Conservation (phyloP, 106 monocot species). For the Dendrobium nobile region DNA sequence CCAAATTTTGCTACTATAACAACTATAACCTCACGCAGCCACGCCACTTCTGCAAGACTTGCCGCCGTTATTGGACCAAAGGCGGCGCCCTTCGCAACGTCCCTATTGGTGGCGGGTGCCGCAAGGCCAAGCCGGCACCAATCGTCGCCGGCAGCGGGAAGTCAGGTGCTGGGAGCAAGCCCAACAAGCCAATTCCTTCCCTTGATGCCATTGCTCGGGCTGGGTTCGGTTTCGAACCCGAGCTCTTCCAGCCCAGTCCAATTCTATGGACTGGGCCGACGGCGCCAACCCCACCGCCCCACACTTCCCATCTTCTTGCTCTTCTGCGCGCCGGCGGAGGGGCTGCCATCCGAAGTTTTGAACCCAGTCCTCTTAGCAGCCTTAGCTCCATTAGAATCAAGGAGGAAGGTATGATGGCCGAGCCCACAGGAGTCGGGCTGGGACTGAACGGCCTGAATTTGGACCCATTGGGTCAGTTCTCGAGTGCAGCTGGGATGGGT, state of each 20-base stretch:
- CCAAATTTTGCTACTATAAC: constrained; percentile 64
- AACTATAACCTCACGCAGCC: constrained; percentile 61
- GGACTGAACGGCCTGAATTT: not conserved
- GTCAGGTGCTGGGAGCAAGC: constrained; percentile 2
- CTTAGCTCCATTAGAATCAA: constrained; percentile 14
- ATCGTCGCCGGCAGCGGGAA: not conserved
- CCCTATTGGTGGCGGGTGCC: constrained; percentile 50
- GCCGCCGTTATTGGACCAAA: constrained; percentile 61
- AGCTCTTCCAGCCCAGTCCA: not conserved
- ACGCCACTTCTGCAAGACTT: constrained; percentile 55
- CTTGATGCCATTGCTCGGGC: constrained; percentile 3
- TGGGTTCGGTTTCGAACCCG: not conserved
- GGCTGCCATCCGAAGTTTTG: constrained; percentile 8
- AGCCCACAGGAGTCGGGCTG: not conserved
- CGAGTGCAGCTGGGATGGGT: not conserved
- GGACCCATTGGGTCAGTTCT: constrained; percentile 12
- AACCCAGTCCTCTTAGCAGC: not conserved
- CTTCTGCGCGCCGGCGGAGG: constrained; percentile 17
- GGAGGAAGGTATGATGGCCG: constrained; percentile 14
- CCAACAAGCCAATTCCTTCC: not conserved
- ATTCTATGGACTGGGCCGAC: constrained; percentile 1
- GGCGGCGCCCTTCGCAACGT: constrained; percentile 53
- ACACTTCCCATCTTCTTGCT: constrained; percentile 23
- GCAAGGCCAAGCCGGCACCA: constrained; percentile 25
- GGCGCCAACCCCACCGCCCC: not conserved